Evolutionary conservation across 495 filamentous ascomycete species (phyloP), one percentile per base, ranked within the genome.

Genomic region (Talaromyces nanjingensis): DNA sequence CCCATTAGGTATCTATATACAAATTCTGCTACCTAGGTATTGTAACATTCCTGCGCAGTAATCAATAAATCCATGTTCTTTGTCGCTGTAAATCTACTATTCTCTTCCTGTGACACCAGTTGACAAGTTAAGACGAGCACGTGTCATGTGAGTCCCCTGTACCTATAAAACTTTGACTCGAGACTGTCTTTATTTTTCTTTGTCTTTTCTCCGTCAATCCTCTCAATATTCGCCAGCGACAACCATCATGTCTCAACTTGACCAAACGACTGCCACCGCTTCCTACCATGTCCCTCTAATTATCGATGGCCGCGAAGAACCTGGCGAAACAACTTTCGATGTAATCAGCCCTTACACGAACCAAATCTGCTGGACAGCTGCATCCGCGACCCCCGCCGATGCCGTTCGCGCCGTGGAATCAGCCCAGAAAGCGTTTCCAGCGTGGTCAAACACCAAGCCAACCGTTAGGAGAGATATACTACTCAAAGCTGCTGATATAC

Each of bases 401-500:
- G 88, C 85, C 59, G 71, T 77, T 33, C 71, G 77, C 14, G 88
- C 88, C 18, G 72, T 87, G n/a, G 71, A 79, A 6, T 54, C 62
- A 0, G 88, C 89, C 0, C 73, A 82, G n/a, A 78, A 78, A 8
- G 92, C 92, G 4, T 89, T 91, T 72, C 82, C 82, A 47, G 73
- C 83, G 65, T 97, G 92, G 92, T 79, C 78, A 65, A 81, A 84
- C 59, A 84, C 83, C 1, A 83, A 83, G 57, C 83, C 88, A 8
- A 74, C 78, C 33, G 67, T 77, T 33, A 89, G 90, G 31, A 85
- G 90, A 57, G 83, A 90, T 66, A 85, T 96, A 66, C 75, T 97
- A 60, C 73, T 87, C 60, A 87, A 85, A 69, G 87, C 87, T 25
- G 87, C 89, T 20, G 86, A 89, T 27, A 77, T 92, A 63, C 78